Conservation (phyloP, 2,329 filamentous ascomycete species). For the Zasmidium cellare region DNA sequence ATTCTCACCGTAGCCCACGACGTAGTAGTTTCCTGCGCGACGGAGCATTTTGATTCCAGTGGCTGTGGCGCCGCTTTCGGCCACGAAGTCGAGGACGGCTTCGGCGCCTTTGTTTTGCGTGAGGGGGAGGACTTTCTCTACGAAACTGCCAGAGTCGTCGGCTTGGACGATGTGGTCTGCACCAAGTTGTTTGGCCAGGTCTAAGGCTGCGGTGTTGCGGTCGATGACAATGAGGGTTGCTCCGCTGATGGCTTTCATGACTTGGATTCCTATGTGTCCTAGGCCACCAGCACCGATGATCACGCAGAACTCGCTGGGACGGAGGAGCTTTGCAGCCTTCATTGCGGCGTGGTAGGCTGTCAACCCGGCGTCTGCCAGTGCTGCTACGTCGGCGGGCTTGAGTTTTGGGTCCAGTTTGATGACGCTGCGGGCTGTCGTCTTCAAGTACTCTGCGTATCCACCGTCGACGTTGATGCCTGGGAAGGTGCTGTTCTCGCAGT, state of each 20-base stretch:
- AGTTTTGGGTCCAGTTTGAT: constrained; percentile 28
- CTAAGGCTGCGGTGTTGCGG: constrained; percentile 24
- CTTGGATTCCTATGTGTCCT: constrained; percentile 28
- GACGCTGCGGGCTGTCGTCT: constrained; percentile 28
- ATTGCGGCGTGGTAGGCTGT: constrained; percentile 28
- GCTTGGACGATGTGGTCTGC: constrained; percentile 25
- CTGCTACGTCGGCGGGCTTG: constrained; percentile 28
- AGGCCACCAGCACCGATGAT: constrained; percentile 29
- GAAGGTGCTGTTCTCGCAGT: constrained; percentile 26
- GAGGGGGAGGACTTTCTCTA: constrained; percentile 25
- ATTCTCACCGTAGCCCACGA: constrained; percentile 28
- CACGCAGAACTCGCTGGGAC: constrained; percentile 26
- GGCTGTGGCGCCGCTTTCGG: constrained; percentile 25
- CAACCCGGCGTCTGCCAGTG: constrained; percentile 27
- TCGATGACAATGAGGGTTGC: constrained; percentile 29
- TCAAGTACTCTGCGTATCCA: constrained; percentile 28
- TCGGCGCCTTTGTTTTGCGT: constrained; percentile 27
- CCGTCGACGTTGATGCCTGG: constrained; percentile 29
- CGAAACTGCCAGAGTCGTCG: constrained; percentile 22
- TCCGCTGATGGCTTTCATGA: constrained; percentile 27
- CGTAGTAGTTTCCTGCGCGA: constrained; percentile 28
- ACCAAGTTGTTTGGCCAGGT: constrained; percentile 27
- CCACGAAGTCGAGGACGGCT: constrained; percentile 29
- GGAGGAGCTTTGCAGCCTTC: constrained; percentile 25
- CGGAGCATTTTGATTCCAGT: constrained; percentile 29